Evolutionary conservation across 495 filamentous ascomycete species (phyloP), one percentile per base, ranked within the genome.

Genomic region (Entonaema liquescens): DNA sequence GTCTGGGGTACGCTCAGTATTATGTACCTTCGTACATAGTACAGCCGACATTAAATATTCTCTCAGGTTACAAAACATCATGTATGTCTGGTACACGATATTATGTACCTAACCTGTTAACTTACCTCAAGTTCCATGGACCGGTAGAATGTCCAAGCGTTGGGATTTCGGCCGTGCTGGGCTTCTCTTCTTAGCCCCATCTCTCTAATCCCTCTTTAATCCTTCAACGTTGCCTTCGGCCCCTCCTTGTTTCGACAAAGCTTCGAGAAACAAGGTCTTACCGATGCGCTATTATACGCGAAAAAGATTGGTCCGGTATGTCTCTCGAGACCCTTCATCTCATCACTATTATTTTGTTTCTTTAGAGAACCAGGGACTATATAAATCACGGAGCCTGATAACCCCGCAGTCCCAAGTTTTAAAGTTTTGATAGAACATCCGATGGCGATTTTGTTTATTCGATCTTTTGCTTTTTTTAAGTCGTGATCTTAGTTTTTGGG

Each of bases 241-340:
- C 65, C 70, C 61, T 68, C 65, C 21, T 38, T 54, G 70, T 72
- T 72, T 72, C 65, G 65, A 72, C 40, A 62, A 21, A 68, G 11
- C 65, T 65, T 72, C 70, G 65, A 72, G 65, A 72, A 68, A 65
- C 65, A 67, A 35, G 60, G 65, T 65, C 21, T 50, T 52, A 29
- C 25, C 59, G 50, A 33, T 35, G 59, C 25, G 36, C 56, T 33
- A 33, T 44, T 29, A 28, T 36, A 35, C 33, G 31, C 25, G 35
- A 12, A 49, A 58, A 35, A 19, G 33, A 15, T 42, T 54, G 59
- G 69, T 62, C 54, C 58, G 29, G 47, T 44, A 31, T 40, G 3
- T 56, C 35, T 63, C 17, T 61, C 28, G 15, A 54, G 44, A 25
- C 42, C 65, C 67, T 73, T 73, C 71, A 73, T 70, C 63, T 71